phyloP scores from a whole-genome alignment of 768 basidiomycete species.

The Xerocomus potaroensis region DNA sequence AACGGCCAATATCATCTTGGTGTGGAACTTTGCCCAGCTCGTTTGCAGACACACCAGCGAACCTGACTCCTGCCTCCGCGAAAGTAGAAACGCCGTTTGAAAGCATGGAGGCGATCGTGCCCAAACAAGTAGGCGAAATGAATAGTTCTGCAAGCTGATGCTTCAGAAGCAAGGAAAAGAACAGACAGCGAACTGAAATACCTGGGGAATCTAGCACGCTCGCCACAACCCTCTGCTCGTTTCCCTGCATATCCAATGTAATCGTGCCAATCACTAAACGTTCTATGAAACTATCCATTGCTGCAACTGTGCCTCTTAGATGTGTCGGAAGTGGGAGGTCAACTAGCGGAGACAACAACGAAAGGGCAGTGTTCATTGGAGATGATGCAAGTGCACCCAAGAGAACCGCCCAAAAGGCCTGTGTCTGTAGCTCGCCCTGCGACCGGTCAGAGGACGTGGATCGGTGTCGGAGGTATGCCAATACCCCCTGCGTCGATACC shows the following conservation, averaged over 20 bases:
- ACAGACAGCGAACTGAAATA: neutral
- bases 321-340: conserved; percentile 39
- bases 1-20: neutral
- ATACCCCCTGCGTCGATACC: conserved; percentile 41
- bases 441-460: conserved; percentile 5
- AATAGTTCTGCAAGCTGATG: conserved; percentile 12
- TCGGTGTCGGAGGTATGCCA: conserved; percentile 45
- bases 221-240: neutral
- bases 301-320: conserved; percentile 39
- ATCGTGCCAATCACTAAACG: conserved; percentile 10
- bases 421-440: conserved; percentile 10
- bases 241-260: neutral
- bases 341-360: conserved; percentile 41
- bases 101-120: conserved; percentile 13
- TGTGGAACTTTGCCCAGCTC: neutral
- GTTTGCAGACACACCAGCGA: conserved; percentile 8
- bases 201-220: conserved; percentile 18
- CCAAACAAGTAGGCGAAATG: conserved; percentile 18
- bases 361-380: conserved; percentile 29
- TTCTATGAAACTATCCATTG: conserved; percentile 44
- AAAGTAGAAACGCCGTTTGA: conserved; percentile 12
- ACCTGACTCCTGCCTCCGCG: conserved; percentile 12
- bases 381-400: conserved; percentile 39
- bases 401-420: conserved; percentile 29
- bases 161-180: neutral